phyloP scores from a whole-genome alignment of 371 early-diverging fungal genomes.

The Rhizomucor miehei region DNA sequence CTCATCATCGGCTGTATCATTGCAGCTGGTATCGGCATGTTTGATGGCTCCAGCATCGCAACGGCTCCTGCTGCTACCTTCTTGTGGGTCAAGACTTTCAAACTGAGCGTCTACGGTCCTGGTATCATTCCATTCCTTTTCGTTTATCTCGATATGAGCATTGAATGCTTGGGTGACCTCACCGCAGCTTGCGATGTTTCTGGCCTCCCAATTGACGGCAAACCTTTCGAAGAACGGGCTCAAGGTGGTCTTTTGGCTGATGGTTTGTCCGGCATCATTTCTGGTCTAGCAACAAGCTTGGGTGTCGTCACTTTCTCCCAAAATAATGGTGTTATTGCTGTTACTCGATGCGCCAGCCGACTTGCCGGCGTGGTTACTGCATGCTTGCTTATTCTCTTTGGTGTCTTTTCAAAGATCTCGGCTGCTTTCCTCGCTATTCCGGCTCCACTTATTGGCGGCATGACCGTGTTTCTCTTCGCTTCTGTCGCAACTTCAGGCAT shows the following conservation, averaged over 20 bases:
- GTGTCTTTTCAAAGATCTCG: conserved; percentile 56
- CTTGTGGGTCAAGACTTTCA: conserved; percentile 57
- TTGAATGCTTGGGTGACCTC: conserved; percentile 57
- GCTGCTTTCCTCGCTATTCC: conserved; percentile 57
- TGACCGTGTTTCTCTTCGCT: conserved; percentile 59
- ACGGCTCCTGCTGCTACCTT: conserved; percentile 56
- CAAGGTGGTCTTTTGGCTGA: conserved; percentile 63
- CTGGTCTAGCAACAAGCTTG: conserved; percentile 49
- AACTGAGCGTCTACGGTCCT: conserved; percentile 49
- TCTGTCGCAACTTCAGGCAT: conserved; percentile 60
- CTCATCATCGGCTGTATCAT: conserved; percentile 55
- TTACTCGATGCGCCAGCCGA: conserved; percentile 58
- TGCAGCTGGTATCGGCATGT: conserved; percentile 55
- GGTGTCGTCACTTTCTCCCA: conserved; percentile 61
- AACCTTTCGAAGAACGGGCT: conserved; percentile 53
- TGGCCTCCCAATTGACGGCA: conserved; percentile 50
- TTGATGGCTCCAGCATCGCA: conserved; percentile 34
- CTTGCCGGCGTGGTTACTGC: conserved; percentile 58
- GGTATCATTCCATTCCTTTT: conserved; percentile 57
- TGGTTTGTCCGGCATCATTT: conserved; percentile 49
- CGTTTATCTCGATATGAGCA: conserved; percentile 48
- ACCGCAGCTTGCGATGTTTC: conserved; percentile 64
- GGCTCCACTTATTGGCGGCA: conserved; percentile 51
- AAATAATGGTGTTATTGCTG: conserved; percentile 62
- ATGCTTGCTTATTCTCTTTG: conserved; percentile 47